phyloP scores from a whole-genome alignment of 2,329 filamentous ascomycete species.

The Ophiostoma quercus region DNA sequence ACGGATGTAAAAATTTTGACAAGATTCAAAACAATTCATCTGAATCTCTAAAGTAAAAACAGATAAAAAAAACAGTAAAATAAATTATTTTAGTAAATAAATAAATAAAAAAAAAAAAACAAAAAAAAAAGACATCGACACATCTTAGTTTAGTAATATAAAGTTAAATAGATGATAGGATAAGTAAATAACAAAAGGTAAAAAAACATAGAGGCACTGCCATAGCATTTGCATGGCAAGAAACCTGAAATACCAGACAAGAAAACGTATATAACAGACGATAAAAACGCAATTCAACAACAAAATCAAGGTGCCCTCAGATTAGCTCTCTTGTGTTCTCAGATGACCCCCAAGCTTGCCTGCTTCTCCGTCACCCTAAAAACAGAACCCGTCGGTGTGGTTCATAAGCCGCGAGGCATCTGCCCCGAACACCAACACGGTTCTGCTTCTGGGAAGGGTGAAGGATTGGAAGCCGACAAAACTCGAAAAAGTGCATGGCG shows the following conservation, averaged over 20 bases:
- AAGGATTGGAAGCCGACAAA: background rate
- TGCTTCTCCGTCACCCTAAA: background rate
- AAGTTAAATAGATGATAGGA: background rate
- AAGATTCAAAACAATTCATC: no score
- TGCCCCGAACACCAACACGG: constrained; percentile 1
- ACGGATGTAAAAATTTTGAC: no score
- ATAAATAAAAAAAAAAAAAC: no score
- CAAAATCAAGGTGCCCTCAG: constrained; percentile 27
- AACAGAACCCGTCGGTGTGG: constrained; percentile 7
- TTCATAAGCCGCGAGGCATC: constrained; percentile 16
- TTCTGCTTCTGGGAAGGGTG: background rate
- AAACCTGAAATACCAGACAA: background rate
- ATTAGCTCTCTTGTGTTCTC: constrained; percentile 17
- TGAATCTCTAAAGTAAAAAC: no score
- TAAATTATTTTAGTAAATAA: no score
- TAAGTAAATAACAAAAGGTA: background rate
- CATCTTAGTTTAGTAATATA: background rate
- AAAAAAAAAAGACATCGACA: no score
- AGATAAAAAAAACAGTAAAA: no score
- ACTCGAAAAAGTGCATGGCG: background rate
- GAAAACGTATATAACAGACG: background rate
- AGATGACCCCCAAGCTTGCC: background rate
- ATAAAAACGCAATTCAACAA: background rate
- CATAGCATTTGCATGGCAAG: background rate
- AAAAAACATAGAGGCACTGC: background rate